Evolutionary conservation across 352 stramenopile species (phyloP), one percentile per base, ranked within the genome.

Genomic region (Globisporangium canariense): DNA sequence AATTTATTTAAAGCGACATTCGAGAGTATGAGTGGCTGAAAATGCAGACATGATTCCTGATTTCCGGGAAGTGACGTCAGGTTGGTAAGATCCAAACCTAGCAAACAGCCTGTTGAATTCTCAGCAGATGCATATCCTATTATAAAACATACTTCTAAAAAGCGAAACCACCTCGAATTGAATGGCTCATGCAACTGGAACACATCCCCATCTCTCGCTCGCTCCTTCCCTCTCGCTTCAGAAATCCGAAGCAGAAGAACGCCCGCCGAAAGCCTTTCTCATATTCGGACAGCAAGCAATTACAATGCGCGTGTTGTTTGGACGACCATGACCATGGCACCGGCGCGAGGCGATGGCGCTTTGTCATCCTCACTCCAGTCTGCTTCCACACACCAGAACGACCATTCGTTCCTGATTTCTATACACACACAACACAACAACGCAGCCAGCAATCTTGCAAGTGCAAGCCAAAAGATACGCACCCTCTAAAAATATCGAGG

Each of bases 1-100:
- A 45, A 2, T 13, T 3, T 13, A 6, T 6, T 28, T 28, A 28
- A 28, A 28, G 25, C 25, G 25, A 28, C 2, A 43, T 50, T 60
- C 38, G n/a, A 13, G 3, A 45, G 34, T 36, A 9, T 28, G 18
- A 41, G 43, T 13, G 9, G 16, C 41, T 32, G 6, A 41, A 62
- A 62, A 54, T 14, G 1, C 2, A 22, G 20, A 54, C 30, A 41
- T 62, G 57, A 62, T 62, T 62, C 28, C 22, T 43, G 32, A 62
- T 62, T 62, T 52, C 18, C 6, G 16, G 2, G 28, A 62, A 40
- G 46, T 62, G 41, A 62, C 56, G 56, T 14, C 25, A 40, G 30
- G 56, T 32, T 9, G 14, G 56, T 53, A 62, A 62, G 41, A 49
- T 54, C 57, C 57, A 62, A 54, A 62, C 57, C 41, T 38, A 34